A percentile compares a stretch with the other conserved stretches of the same genome.
Evolutionary conservation across 768 basidiomycete genomes (phyloP).

Genomic region (Inosperma sp.): DNA sequence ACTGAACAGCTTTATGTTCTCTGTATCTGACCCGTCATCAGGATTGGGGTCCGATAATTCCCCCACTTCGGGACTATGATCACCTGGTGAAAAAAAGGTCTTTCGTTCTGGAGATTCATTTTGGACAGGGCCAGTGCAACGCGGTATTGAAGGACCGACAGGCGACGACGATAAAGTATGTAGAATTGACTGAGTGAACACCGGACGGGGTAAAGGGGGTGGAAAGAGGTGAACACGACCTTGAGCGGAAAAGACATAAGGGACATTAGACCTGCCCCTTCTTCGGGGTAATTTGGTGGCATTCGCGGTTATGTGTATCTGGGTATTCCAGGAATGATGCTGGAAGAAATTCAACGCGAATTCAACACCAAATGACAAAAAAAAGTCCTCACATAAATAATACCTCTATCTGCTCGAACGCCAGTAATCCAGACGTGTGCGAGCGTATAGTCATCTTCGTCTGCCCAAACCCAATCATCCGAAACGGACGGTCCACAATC

Average conservation of each 20-base stretch:
- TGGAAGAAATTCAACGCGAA: slow-evolving; percentile 21
- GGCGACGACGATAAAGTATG: slow-evolving; percentile 9
- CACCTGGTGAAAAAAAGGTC: no score
- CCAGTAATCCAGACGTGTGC: slow-evolving; percentile 55
- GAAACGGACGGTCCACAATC: slow-evolving; percentile 28
- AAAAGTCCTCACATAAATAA: slow-evolving; percentile 54
- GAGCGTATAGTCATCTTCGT: slow-evolving; percentile 63
- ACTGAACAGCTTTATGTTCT: neutral
- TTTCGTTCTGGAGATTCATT: no score
- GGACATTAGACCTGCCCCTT: slow-evolving; percentile 56
- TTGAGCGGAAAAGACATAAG: slow-evolving; percentile 53
- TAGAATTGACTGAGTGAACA: slow-evolving; percentile 18
- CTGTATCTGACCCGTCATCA: neutral
- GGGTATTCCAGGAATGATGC: slow-evolving; percentile 49
- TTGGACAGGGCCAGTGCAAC: no score
- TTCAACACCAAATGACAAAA: neutral
- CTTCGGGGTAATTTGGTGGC: slow-evolving; percentile 46
- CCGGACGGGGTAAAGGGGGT: slow-evolving; percentile 19
- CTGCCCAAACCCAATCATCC: slow-evolving; percentile 61
- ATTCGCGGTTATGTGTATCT: slow-evolving; percentile 63
- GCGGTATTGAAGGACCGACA: slow-evolving; percentile 6
- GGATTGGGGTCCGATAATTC: neutral
- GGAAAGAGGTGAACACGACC: slow-evolving; percentile 40
- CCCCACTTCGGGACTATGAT: neutral
- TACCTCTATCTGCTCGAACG: slow-evolving; percentile 39